Conservation (phyloP, 1,139 yeast species). For the Eremothecium coryli region DNA sequence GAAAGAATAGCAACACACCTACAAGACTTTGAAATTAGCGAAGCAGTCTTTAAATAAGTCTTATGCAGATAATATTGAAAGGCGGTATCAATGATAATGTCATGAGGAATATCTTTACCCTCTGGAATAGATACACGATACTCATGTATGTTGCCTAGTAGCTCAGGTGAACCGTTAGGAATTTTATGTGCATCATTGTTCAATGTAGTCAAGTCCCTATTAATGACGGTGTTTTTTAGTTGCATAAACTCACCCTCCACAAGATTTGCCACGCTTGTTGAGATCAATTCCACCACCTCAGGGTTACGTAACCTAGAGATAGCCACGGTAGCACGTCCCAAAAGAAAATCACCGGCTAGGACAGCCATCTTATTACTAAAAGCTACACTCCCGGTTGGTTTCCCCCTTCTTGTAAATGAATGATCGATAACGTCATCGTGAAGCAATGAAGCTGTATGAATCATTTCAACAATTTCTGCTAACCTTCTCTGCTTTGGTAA, state of each 20-base stretch:
- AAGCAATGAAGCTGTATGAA: constrained; percentile 90
- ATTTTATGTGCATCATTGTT: constrained; percentile 43
- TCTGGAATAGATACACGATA: constrained; percentile 39
- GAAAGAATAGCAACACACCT: constrained; percentile 90
- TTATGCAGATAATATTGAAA: constrained; percentile 92
- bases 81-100: constrained; percentile 71
- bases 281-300: constrained; percentile 91
- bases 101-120: constrained; percentile 43
- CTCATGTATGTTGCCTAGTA: constrained; percentile 51
- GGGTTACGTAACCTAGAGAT: constrained; percentile 88
- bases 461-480: constrained; percentile 97
- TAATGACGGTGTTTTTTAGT: constrained; percentile 75
- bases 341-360: constrained; percentile 87
- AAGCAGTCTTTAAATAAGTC: constrained; percentile 90
- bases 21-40: constrained; percentile 89
- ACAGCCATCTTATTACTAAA: constrained; percentile 97
- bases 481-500: constrained; percentile 88
- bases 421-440: constrained; percentile 97
- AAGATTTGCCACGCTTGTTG: constrained; percentile 91
- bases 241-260: constrained; percentile 99
- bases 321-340: constrained; percentile 94
- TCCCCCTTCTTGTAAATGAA: constrained; percentile 82
- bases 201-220: constrained; percentile 32
- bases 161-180: constrained; percentile 57
- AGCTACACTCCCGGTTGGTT: constrained; percentile 87